Evolutionary conservation across 108 stramenopile species (phyloP).

Genomic region (Nitzschia palea): DNA sequence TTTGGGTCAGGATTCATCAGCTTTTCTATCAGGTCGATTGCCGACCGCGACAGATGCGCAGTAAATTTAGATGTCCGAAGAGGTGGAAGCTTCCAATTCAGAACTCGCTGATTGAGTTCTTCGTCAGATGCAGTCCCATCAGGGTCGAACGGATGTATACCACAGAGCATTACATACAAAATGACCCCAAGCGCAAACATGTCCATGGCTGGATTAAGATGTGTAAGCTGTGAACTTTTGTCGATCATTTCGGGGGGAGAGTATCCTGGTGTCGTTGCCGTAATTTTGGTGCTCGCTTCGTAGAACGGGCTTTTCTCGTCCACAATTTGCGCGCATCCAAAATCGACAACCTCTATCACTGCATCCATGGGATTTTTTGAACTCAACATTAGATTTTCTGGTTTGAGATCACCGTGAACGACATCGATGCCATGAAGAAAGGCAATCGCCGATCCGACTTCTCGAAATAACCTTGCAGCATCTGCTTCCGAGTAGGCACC

Average conservation of each 20-base stretch:
- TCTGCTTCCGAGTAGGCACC: conserved; percentile 78
- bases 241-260: conserved; percentile 75
- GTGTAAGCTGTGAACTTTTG: conserved; percentile 10
- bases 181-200: conserved; percentile 86
- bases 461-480: conserved; percentile 62
- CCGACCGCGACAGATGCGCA: conserved; percentile 65
- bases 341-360: conserved; percentile 79
- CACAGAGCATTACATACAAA: conserved; percentile 84
- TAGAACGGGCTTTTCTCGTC: conserved; percentile 40
- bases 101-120: conserved; percentile 57
- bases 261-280: conserved; percentile 70
- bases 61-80: conserved; percentile 31
- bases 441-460: conserved; percentile 71
- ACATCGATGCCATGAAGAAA: conserved; percentile 74
- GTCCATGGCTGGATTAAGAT: conserved; percentile 50
- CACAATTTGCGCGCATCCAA: conserved; percentile 73
- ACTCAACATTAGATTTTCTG: conserved; percentile 79
- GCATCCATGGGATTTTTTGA: conserved; percentile 51
- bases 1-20: conserved; percentile 69
- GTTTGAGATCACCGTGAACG: conserved; percentile 82
- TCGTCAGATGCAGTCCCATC: conserved; percentile 59
- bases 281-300: background rate
- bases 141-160: conserved; percentile 81
- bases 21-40: conserved; percentile 72
- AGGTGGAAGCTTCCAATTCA: conserved; percentile 42